Base-by-base conservation (phyloP, 345 rosid genomes). In the Sisymbrium altissimum region DNA sequence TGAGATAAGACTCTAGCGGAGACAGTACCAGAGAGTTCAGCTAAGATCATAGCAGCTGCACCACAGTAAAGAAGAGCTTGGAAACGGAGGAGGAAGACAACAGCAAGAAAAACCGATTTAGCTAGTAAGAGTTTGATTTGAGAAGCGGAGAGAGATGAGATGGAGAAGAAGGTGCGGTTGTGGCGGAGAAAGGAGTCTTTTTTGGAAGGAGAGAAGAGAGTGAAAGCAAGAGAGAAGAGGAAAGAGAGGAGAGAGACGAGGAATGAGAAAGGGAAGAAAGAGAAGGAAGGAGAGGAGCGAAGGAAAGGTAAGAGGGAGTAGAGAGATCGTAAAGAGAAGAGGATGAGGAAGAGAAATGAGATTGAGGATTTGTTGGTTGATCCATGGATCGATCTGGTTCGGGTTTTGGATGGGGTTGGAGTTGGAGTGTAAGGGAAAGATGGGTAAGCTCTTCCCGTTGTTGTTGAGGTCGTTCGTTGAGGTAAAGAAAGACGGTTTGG, bases 21-120 rank as follows among this genome's bases (percentile, higher is more conserved):
- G 17, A 86, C 88, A 38, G 80, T 88, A 2, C 98, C 98, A 0
- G 88, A 89, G 35, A 91, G 64, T 62, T 94, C 98, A 12, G 96
- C 98, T 35, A 94, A 86, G 76, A 94, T 94, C 96, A 94, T 87
- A 17, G 97, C 93, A 3, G 98, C 88, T 3, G 97, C 84, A n/a
- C 98, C 88, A 44, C 98, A 94, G 70, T 86, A 94, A 13, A 87
- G 81, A 54, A 94, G 96, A 14, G 98, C 92, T 75, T 89, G 98
- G 55, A 94, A 94, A 21, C 97, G 81, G 49, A 94, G 84, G 29
- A 91, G 89, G 60, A 94, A 88, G 19, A 94, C 90, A 14, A 81
- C 74, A 7, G 90, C 84, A 41, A 89, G 74, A 29, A 94, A 68
- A 8, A 74, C 52, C 0, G 96, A 86, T 79, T 87, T 94, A 18